Percentiles rank a stretch among this genome's conserved stretches.
Evolutionary conservation across 208 protist genomes (phyloP).

Genomic region (Leishmania tarentolae): DNA sequence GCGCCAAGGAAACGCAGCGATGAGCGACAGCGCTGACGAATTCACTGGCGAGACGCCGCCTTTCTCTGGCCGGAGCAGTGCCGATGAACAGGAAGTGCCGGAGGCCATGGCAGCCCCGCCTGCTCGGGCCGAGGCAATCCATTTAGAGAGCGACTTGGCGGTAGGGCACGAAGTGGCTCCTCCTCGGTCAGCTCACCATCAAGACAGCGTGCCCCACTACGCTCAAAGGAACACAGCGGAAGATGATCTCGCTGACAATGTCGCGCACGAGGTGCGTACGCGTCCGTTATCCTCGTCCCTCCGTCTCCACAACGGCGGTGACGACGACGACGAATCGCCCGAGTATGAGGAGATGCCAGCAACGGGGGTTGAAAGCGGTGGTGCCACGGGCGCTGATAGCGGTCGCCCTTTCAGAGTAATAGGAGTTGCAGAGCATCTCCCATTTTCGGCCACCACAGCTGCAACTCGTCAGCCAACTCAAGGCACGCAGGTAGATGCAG

Average conservation of each 20-base stretch:
- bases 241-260: constrained; percentile 41
- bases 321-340: not conserved
- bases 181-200: not conserved
- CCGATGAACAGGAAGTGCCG: constrained; percentile 4
- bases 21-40: not conserved
- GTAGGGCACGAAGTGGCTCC: constrained; percentile 19
- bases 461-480: constrained; percentile 33
- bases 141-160: constrained; percentile 5
- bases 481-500: constrained; percentile 40
- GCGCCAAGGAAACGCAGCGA: not conserved
- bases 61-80: not conserved
- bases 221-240: constrained; percentile 13
- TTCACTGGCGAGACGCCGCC: not conserved
- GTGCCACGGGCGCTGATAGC: not conserved
- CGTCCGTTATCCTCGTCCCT: not conserved
- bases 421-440: not conserved
- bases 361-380: not conserved
- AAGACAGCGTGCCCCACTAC: constrained; percentile 15
- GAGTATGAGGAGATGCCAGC: constrained; percentile 20
- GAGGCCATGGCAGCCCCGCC: constrained; percentile 2
- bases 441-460: not conserved
- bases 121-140: not conserved
- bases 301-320: not conserved
- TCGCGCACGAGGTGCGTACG: constrained; percentile 40
- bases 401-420: not conserved